Evolutionary conservation across 2,329 filamentous ascomycete genomes (phyloP).

Genomic region (Diaporthe helianthi): DNA sequence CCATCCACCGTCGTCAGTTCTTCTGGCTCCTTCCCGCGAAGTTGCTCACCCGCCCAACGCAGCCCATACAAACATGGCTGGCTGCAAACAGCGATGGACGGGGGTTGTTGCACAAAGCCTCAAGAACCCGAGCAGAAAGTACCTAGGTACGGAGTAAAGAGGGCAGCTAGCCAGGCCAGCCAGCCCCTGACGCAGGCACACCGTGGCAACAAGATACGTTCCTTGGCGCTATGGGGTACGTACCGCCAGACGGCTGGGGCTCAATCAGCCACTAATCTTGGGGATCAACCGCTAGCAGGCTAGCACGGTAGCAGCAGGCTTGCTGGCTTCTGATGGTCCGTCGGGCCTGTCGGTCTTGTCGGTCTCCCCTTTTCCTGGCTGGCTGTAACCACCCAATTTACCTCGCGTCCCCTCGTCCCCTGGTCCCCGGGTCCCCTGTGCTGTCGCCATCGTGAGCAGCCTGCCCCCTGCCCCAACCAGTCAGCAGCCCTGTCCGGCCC

Average conservation of each 20-base stretch:
- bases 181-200: conserved; percentile 23
- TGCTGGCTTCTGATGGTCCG: conserved; percentile 19
- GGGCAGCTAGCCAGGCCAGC: neutral
- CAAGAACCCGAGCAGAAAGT: neutral
- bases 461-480: conserved; percentile 7
- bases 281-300: conserved; percentile 16
- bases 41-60: neutral
- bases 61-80: neutral
- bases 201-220: conserved; percentile 10
- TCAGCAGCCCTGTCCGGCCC: neutral
- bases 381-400: conserved; percentile 23
- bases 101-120: neutral
- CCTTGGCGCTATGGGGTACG: neutral
- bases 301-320: conserved; percentile 23
- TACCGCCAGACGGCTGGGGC: neutral
- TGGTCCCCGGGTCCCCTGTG: conserved; percentile 6
- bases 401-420: too few relatives aligned
- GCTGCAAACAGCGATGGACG: conserved; percentile 12
- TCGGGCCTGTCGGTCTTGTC: conserved; percentile 5
- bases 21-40: conserved; percentile 10
- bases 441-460: conserved; percentile 7
- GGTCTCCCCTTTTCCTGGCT: conserved; percentile 5
- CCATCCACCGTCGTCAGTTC: neutral
- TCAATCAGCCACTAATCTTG: conserved; percentile 23
- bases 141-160: too few relatives aligned